Conservation (phyloP, 2,329 filamentous ascomycete genomes). For the Colletotrichum cordylinicola region DNA sequence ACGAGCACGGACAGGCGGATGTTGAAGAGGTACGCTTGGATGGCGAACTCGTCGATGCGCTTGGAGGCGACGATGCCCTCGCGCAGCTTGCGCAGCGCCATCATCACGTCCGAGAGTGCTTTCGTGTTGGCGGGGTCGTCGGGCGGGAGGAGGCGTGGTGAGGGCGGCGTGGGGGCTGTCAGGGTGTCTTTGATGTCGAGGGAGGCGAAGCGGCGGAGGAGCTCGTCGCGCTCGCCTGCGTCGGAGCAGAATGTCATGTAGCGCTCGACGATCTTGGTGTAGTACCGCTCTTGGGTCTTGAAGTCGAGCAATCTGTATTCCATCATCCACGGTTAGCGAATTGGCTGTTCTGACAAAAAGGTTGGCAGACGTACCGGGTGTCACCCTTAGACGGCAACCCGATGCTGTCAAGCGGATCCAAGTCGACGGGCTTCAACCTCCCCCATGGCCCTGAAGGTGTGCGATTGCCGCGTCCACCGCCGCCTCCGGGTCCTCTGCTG, state of each 20-base stretch:
- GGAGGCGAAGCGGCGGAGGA: slow-evolving; percentile 77
- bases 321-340: not conserved
- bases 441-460: slow-evolving; percentile 65
- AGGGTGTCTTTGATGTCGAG: slow-evolving; percentile 48
- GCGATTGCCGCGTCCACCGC: slow-evolving; percentile 30
- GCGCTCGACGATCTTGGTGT: slow-evolving; percentile 83
- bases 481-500: not conserved
- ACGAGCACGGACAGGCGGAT: slow-evolving; percentile 84
- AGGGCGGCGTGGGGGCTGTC: slow-evolving; percentile 16
- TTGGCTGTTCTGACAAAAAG: not conserved
- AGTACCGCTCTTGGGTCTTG: slow-evolving; percentile 85
- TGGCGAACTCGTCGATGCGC: slow-evolving; percentile 79
- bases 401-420: slow-evolving; percentile 80
- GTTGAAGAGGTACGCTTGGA: slow-evolving; percentile 91
- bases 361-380: slow-evolving; percentile 62
- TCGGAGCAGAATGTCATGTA: slow-evolving; percentile 90
- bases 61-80: slow-evolving; percentile 86
- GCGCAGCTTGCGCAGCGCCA: slow-evolving; percentile 88
- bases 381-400: slow-evolving; percentile 93
- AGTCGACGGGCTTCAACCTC: slow-evolving; percentile 74
- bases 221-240: slow-evolving; percentile 71
- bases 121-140: slow-evolving; percentile 50
- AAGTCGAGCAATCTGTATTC: slow-evolving; percentile 68
- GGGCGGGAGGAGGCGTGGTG: slow-evolving; percentile 19
- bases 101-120: slow-evolving; percentile 76